Conservation (phyloP, 805 yeast genomes). For the Yarrowia divulgata region DNA sequence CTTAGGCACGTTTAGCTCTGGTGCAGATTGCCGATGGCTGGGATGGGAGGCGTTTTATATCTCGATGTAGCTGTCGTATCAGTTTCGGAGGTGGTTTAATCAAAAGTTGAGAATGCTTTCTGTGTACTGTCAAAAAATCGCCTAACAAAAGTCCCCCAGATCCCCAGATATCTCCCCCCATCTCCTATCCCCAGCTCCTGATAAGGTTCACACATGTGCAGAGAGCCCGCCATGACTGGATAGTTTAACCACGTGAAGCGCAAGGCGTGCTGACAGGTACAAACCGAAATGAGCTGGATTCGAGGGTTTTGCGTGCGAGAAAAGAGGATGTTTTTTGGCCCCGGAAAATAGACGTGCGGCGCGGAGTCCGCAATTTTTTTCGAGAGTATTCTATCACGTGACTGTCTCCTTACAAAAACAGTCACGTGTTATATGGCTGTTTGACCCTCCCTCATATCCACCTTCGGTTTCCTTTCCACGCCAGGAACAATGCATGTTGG, state of each 20-base stretch:
- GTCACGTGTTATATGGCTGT: too few species aligned
- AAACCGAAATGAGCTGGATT: conserved; percentile 14
- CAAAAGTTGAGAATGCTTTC: too few species aligned
- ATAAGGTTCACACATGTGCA: conserved; percentile 36
- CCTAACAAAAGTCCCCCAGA: background rate
- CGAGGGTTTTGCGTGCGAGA: too few species aligned
- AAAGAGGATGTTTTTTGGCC: too few species aligned
- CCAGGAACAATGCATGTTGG: conserved; percentile 15
- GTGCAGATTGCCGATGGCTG: conserved; percentile 4
- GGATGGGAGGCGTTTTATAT: background rate
- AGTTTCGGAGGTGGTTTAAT: background rate
- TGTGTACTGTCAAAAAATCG: too few species aligned
- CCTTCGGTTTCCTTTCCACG: background rate
- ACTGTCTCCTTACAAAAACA: too few species aligned
- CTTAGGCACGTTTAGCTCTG: conserved; percentile 10
- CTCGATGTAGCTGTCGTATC: background rate
- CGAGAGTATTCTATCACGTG: too few species aligned
- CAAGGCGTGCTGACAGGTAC: conserved; percentile 35
- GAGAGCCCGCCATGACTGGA: conserved; percentile 34
- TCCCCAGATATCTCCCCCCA: background rate
- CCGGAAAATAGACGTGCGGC: too few species aligned
- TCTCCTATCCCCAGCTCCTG: background rate
- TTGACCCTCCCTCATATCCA: too few species aligned
- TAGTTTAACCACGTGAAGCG: conserved; percentile 34
- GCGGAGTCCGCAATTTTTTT: background rate